These are phyloP conservation scores for Sphagnum magellanicum DNA, from an alignment of 228 moss, liverwort and hornwort genomes.

Conservation along the genomic window DNA sequence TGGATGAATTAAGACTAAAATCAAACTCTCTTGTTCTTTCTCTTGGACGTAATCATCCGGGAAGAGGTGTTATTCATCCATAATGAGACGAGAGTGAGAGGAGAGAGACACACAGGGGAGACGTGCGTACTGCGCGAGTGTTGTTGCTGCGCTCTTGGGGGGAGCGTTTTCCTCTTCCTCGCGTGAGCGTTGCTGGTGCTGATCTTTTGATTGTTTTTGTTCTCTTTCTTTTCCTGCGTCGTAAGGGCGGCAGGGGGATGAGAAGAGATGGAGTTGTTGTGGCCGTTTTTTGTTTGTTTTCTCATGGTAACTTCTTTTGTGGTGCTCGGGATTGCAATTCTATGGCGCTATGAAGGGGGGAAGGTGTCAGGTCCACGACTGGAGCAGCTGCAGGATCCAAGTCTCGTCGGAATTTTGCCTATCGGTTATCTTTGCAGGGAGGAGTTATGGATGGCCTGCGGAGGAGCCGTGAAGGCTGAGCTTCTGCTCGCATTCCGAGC, in stretches of 20 bases:
- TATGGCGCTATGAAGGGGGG: conserved; percentile 38
- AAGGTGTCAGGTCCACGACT: conserved; percentile 10
- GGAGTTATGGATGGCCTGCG: conserved; percentile 46
- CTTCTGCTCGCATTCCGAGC: conserved; percentile 46
- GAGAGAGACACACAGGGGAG: too few species aligned
- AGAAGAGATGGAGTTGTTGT: conserved; percentile 30
- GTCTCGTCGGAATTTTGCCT: conserved; percentile 24
- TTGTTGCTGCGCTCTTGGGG: too few species aligned
- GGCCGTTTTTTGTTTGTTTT: conserved; percentile 44
- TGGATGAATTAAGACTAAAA: too few species aligned
- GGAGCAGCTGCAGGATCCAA: conserved; percentile 32
- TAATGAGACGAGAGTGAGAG: too few species aligned
- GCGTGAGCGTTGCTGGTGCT: too few species aligned
- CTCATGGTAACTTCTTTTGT: conserved; percentile 18
- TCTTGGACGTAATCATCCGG: too few species aligned
- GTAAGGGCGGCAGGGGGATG: not conserved
- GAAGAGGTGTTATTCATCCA: too few species aligned
- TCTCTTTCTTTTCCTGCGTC: too few species aligned
- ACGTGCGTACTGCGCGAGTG: too few species aligned
- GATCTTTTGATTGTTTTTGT: too few species aligned
- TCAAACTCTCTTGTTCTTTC: too few species aligned
- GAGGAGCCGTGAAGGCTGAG: conserved; percentile 26
- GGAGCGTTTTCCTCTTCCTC: too few species aligned
- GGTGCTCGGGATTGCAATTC: conserved; percentile 13
- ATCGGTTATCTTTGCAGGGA: conserved; percentile 27